phyloP scores from a whole-genome alignment of 305 asterid genomes.

The Fraxinus floribunda region DNA sequence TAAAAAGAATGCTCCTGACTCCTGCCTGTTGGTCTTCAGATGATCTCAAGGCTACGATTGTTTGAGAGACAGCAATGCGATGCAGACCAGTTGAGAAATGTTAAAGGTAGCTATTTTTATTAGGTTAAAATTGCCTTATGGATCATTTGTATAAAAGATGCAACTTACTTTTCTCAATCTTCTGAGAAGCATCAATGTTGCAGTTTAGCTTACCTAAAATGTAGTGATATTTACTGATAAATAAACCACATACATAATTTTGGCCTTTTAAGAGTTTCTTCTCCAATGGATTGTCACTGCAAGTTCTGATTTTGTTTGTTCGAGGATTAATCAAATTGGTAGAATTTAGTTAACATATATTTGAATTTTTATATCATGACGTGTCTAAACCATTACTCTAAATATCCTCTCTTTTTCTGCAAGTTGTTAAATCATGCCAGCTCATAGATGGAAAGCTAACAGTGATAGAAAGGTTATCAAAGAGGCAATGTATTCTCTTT shows the following conservation, averaged over 20 bases:
- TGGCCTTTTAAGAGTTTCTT: constrained; percentile 4
- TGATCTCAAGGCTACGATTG: constrained; percentile 26
- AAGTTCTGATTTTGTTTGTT: not conserved
- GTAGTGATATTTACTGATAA: not conserved
- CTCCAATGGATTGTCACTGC: not conserved
- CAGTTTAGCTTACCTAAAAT: constrained; percentile 11
- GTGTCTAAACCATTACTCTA: not conserved
- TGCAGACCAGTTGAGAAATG: constrained; percentile 22
- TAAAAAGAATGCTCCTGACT: not conserved
- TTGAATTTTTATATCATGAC: not conserved
- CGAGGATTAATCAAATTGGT: constrained; percentile 12
- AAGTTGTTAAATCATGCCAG: constrained; percentile 47
- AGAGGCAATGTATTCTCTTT: constrained; percentile 34
- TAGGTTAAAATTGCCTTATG: not conserved
- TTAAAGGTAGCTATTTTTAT: constrained; percentile 36
- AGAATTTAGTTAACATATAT: not conserved
- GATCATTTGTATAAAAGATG: constrained; percentile 9
- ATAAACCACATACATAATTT: not conserved
- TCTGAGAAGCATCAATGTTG: not conserved
- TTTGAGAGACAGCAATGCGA: constrained; percentile 22
- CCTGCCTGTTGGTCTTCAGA: constrained; percentile 25
- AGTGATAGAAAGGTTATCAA: constrained; percentile 34
- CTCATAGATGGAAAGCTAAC: constrained; percentile 39
- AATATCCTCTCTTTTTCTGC: constrained; percentile 24
- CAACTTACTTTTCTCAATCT: constrained; percentile 13